Evolutionary conservation across 257 asterid species (phyloP).

Genomic region (Solanum neorickii): DNA sequence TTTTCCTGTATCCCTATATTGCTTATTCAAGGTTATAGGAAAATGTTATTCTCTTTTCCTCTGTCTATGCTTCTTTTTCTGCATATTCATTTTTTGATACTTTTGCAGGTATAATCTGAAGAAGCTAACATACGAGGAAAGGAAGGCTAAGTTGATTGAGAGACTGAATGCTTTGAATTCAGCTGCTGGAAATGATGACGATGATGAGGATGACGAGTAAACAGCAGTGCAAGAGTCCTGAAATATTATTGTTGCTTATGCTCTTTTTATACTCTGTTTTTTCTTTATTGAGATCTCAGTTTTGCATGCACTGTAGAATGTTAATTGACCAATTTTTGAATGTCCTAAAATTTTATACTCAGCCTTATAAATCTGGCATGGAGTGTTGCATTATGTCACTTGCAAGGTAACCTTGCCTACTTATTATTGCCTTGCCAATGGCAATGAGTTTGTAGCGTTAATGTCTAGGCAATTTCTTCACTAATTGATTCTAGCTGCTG

Average conservation of each 20-base stretch:
- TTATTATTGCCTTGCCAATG: not conserved
- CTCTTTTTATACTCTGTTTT: not conserved
- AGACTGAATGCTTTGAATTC: constrained; percentile 9
- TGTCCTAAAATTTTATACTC: not conserved
- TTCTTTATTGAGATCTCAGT: not conserved
- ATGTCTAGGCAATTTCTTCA: not conserved
- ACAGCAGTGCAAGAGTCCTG: not conserved
- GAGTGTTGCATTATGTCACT: not conserved
- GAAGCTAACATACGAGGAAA: constrained; percentile 9
- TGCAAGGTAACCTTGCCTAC: not conserved
- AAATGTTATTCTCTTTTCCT: not conserved
- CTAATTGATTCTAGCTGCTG: not conserved
- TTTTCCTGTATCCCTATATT: not conserved
- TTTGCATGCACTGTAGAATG: not conserved
- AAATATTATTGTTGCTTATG: not conserved
- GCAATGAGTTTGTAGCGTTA: not conserved
- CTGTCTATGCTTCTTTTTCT: not conserved
- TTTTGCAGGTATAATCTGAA: constrained; percentile 6
- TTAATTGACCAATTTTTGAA: not conserved
- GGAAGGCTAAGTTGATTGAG: constrained; percentile 13
- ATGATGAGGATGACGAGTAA: constrained; percentile 6
- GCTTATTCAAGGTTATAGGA: not conserved
- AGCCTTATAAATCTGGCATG: not conserved
- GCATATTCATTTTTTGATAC: not conserved
- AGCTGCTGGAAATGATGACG: constrained; percentile 3